Base-by-base conservation (phyloP, 306 rosid species). In the Coriaria nepalensis region DNA sequence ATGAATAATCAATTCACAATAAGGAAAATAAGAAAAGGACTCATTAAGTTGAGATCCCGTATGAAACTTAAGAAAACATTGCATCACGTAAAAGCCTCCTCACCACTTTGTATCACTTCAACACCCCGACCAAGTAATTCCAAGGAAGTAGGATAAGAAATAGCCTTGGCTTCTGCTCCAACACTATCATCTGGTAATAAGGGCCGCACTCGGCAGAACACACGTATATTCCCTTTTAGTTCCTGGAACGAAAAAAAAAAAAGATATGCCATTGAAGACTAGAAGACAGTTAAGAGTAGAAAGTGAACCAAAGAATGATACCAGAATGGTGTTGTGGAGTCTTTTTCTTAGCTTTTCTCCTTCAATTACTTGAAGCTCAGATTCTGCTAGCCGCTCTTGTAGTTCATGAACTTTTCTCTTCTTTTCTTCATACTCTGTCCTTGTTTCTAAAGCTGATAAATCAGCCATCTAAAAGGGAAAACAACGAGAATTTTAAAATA, bases 181-280 rank as follows among this genome's bases (percentile, higher is more conserved):
- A 52, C 55, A 56, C 77, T 66, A 49, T 92, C 98, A 13, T 92
- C 94, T n/a, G 96, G 86, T 50, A 85, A 71, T 64, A 82, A 60
- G 14, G 98, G 96, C 9, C 98, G 84, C 40, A 92, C 94, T 20
- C 96, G 93, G 53, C 96, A 87, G 50, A 92, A 92, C 2, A 92
- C 98, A 6, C 98, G 79, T 50, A 92, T 92, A 60, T 92, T 92
- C 47, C 98, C 98, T 75, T 92, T 92, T 8, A 92, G 60, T 64
- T 92, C 98, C 98, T 92, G 45, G 14, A n/a, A 53, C 40, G 47
- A 73, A 32, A 56, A 35, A 54, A 47, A 40, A 37, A 33, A 58
- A 11, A 56, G 43, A 39, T 10, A 44, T 20, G 29, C 29, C 29
- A 3, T 20, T 20, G 29, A 20, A 20, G 29, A 20, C 29, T 20